A percentile compares a stretch with the other conserved stretches of the same genome.
phyloP scores from a whole-genome alignment of 768 basidiomycete genomes.

The Peribolospora baueri region DNA sequence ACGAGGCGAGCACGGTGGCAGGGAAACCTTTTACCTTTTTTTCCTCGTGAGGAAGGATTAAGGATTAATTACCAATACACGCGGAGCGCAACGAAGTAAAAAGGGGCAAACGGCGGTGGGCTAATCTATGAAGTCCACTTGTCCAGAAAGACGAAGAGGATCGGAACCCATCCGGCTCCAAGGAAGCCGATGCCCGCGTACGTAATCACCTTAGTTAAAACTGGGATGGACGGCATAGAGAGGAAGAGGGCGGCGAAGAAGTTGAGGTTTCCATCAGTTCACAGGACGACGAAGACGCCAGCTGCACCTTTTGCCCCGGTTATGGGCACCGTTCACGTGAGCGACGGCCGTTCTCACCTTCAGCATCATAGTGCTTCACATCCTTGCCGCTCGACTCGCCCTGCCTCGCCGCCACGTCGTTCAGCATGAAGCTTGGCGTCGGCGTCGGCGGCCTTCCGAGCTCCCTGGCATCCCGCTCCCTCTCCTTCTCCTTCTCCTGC shows the following conservation, averaged over 20 bases:
- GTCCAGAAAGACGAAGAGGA: no score
- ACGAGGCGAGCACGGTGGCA: no score
- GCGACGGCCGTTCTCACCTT: conserved; percentile 30
- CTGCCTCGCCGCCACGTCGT: neutral
- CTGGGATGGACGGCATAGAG: conserved; percentile 21
- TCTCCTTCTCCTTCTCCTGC: neutral
- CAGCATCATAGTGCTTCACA: conserved; percentile 60
- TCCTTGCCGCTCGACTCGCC: conserved; percentile 7
- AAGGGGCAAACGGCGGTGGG: no score
- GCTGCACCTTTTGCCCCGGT: neutral
- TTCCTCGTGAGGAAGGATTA: no score
- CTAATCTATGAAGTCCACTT: no score
- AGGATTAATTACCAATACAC: no score
- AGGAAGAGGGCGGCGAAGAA: conserved; percentile 11
- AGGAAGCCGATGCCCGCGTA: conserved; percentile 65
- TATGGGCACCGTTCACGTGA: neutral
- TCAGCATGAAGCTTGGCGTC: conserved; percentile 7
- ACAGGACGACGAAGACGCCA: neutral
- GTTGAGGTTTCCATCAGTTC: conserved; percentile 4
- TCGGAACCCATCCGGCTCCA: conserved; percentile 20
- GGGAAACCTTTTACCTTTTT: no score
- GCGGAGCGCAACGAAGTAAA: no score
- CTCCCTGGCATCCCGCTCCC: neutral
- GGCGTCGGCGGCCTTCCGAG: conserved; percentile 5
- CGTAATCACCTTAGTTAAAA: conserved; percentile 70